phyloP scores from a whole-genome alignment of 139 green algal genomes.

The Chlamydomonas schloesseri region DNA sequence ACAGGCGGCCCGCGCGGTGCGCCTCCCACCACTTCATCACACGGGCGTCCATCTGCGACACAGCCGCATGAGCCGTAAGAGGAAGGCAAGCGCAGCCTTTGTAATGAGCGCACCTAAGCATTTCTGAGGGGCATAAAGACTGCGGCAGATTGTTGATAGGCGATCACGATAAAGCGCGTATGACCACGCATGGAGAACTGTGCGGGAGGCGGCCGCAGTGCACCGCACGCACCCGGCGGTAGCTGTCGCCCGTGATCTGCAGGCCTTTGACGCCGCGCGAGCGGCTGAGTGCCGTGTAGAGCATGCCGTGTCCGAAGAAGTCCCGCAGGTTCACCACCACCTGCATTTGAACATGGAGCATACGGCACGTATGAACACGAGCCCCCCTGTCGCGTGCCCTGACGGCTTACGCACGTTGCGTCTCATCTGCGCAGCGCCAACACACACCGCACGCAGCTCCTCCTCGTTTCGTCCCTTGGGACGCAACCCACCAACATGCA shows the following conservation, averaged over 20 bases:
- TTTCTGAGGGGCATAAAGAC: no score
- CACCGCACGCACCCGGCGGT: not conserved
- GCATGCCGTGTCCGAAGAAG: slow-evolving; percentile 67
- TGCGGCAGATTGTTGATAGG: not conserved
- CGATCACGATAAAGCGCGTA: not conserved
- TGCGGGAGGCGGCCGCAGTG: no score
- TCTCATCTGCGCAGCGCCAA: no score
- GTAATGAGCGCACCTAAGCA: no score
- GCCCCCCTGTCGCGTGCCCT: not conserved
- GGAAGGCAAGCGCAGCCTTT: no score
- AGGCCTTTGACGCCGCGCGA: slow-evolving; percentile 52
- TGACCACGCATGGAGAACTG: not conserved
- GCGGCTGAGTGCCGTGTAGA: slow-evolving; percentile 80
- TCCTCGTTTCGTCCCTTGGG: no score
- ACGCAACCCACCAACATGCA: not conserved
- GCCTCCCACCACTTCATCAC: slow-evolving; percentile 1
- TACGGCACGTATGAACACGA: not conserved
- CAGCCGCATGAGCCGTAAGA: not conserved
- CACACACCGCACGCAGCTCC: no score
- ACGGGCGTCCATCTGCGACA: not conserved
- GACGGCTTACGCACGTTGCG: not conserved
- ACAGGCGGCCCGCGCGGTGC: not conserved
- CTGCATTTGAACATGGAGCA: not conserved
- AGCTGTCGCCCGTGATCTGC: not conserved
- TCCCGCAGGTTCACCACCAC: not conserved